phyloP scores from a whole-genome alignment of 768 basidiomycete species.

The Tylopilus sp. region DNA sequence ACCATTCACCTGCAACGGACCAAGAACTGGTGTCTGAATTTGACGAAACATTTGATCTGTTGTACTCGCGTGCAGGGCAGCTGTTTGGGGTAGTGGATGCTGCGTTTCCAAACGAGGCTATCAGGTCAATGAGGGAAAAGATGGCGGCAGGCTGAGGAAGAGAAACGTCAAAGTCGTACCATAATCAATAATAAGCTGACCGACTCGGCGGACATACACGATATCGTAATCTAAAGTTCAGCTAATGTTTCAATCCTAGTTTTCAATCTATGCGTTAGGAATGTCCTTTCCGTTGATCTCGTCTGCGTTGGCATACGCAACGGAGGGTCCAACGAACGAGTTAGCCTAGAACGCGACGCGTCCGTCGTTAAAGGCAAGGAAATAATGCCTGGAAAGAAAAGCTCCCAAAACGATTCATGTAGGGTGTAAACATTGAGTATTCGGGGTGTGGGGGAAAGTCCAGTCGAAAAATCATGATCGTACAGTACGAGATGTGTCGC shows the following conservation, averaged over 20 bases:
- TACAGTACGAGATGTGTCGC: constrained; percentile 26
- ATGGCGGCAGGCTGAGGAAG: neutral
- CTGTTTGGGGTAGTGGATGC: constrained; percentile 20
- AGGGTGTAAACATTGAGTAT: constrained; percentile 13
- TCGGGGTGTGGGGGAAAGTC: constrained; percentile 6
- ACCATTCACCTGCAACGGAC: constrained; percentile 1
- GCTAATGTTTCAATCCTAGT: neutral
- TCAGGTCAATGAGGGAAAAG: constrained; percentile 13
- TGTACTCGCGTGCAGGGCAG: constrained; percentile 23
- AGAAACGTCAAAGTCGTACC: neutral
- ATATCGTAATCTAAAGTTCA: too few species aligned
- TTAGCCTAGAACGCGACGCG: neutral
- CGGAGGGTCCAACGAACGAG: neutral
- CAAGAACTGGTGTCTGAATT: constrained; percentile 18
- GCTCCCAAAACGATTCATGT: constrained; percentile 2
- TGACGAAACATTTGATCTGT: constrained; percentile 21
- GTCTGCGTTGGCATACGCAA: neutral
- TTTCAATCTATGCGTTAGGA: neutral
- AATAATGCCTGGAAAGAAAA: neutral
- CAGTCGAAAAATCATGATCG: constrained; percentile 22
- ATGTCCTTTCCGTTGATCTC: neutral
- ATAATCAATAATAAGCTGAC: neutral
- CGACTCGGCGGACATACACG: neutral
- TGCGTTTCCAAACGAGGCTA: constrained; percentile 21
- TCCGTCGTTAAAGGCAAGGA: neutral